Base-by-base conservation (phyloP, 192 early-diverging fungal species). In the Coemansia sp. region DNA sequence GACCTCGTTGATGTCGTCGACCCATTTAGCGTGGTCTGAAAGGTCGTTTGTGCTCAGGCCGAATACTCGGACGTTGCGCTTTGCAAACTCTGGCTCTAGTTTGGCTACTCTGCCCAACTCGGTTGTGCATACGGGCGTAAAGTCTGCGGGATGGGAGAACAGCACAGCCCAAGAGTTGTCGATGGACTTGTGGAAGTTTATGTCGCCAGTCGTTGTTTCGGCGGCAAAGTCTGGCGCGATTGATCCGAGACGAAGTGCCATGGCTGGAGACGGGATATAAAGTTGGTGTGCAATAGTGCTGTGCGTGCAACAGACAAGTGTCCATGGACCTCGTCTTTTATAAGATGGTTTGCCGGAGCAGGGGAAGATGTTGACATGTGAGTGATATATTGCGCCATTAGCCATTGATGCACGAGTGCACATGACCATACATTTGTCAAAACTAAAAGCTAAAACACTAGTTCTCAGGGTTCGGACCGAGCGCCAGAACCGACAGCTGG, bases 101-200 rank as follows among this genome's bases (percentile, higher is more conserved):
- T 84, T 88, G 64, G 95, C 94, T 22, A 96, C 93, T 23, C 86
- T 88, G 55, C 95, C 97, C 62, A 98, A 90, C 83, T 98, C 97
- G 12, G 94, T 97, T 31, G 94, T 96, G 85, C 96, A 96, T 23
- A 96, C 94, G 27, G 94, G 94, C 22, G 83, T 96, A 58, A 96
- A 97, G 84, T 96, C 94, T 59, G 93, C 97, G 12, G 97, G 96
- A 75, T 98, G 96, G 26, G 96, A 98, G 82, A 98, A 98, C n/a
- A 98, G 89, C 38, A 98, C 85, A 41, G 86, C 91, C 97, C 97
- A 98, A 11, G 85, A 85, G 70, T 87, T 84, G 57, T 87, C 86
- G 54, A 95, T 92, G 54, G 85, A 95, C 14, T 90, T 83, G 73
- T 98, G 93, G 85, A 98, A 95, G 65, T 91, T 81, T 83, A 98